Base-by-base conservation (phyloP, 306 rosid genomes). In the Myrica gale region DNA sequence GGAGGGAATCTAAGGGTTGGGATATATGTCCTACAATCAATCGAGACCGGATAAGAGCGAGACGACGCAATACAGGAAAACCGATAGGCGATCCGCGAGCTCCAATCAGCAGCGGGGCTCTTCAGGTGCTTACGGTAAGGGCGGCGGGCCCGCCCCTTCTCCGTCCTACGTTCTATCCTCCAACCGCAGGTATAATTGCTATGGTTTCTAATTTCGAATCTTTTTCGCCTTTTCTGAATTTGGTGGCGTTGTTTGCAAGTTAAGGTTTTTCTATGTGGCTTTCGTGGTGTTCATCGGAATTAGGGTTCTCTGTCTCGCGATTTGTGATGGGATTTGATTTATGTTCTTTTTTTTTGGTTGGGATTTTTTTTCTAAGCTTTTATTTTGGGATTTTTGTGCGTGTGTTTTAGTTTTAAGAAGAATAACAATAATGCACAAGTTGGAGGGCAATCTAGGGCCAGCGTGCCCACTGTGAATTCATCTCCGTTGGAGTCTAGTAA, bases 11-110 rank as follows among this genome's bases (percentile, higher is more conserved):
- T 54, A 71, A 82, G 90, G 83, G 58, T 86, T 84, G 69, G 97
- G 39, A 92, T 92, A 82, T 96, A 96, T 96, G 99, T 96, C 98
- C 97, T 86, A 85, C 92, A 87, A 96, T 89, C 99, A 92, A 96
- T 87, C 97, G 83, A 90, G 91, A 89, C 11, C 93, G 68, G 98
- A 90, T 39, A 92, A 89, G 92, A 92, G 72, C 87, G 93, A 92
- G 71, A 78, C 77, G 72, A 81, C 76, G 65, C 88, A 82, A 74
- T 68, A 88, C 85, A 88, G 92, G 78, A 89, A 75, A 79, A 19
- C 90, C 58, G 90, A 66, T 17, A 66, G 88, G 61, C 97, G 99
- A 88, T 82, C 93, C 78, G 44, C 86, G 9, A 82, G 82, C 96
- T 90, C 88, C 72, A 95, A 89, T 73, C 98, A 86, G 85, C 98